phyloP scores from a whole-genome alignment of 139 green algal genomes.

The Pseudopediastrum boryanum region DNA sequence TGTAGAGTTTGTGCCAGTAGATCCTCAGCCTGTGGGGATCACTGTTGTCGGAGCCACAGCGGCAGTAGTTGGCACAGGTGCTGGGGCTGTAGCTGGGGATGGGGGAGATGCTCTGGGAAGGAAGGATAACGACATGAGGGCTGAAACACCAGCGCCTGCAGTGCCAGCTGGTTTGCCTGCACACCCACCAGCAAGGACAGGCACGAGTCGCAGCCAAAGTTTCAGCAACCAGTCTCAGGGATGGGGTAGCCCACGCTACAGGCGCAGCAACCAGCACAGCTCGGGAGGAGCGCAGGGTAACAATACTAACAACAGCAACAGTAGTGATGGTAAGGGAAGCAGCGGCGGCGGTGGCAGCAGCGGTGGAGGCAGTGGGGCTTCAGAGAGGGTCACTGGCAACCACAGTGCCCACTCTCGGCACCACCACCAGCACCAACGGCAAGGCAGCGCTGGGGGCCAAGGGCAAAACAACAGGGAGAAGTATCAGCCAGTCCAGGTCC shows the following conservation, averaged over 20 bases:
- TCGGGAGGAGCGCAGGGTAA: too few species aligned
- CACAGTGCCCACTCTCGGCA: neutral
- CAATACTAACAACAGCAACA: neutral
- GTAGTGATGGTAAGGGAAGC: neutral
- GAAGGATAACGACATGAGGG: neutral
- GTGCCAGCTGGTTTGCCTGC: neutral
- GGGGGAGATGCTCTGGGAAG: neutral
- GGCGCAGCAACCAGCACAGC: too few species aligned
- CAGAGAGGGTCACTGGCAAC: neutral
- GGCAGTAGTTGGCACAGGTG: neutral
- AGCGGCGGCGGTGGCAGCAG: neutral
- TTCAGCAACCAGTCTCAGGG: too few species aligned
- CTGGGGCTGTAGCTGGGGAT: neutral
- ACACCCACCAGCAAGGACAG: neutral
- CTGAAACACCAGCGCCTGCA: neutral
- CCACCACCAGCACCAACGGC: neutral
- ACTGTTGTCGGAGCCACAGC: neutral
- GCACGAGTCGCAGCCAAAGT: too few species aligned
- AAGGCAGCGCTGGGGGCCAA: neutral
- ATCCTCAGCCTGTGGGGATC: conserved; percentile 4
- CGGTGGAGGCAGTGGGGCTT: neutral
- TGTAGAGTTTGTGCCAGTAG: conserved; percentile 49
- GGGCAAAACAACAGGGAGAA: neutral
- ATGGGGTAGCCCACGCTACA: too few species aligned
- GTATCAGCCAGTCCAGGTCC: neutral